Conservation (phyloP, 108 stramenopile genomes). For the Seminavis robusta region DNA sequence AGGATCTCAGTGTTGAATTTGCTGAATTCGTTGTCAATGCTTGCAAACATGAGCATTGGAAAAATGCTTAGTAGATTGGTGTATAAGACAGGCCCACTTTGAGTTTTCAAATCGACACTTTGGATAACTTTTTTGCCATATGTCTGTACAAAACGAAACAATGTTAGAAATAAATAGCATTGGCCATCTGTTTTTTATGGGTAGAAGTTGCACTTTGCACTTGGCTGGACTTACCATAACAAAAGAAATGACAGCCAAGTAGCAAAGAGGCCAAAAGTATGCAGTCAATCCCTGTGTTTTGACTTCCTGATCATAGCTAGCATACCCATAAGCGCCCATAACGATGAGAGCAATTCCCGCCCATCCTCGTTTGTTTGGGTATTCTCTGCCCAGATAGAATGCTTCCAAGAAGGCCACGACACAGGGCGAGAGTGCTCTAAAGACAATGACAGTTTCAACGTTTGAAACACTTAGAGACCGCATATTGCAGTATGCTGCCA, state of each 20-base stretch:
- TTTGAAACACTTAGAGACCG: slow-evolving; percentile 71
- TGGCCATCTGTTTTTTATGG: too few species aligned
- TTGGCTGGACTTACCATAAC: too few species aligned
- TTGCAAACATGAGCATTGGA: slow-evolving; percentile 77
- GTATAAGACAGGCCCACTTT: slow-evolving; percentile 85
- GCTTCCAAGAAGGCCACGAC: slow-evolving; percentile 80
- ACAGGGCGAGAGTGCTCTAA: slow-evolving; percentile 80
- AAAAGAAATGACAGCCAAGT: slow-evolving; percentile 69
- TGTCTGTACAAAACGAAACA: too few species aligned
- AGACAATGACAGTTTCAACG: slow-evolving; percentile 94
- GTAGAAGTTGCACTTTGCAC: too few species aligned
- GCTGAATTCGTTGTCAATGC: slow-evolving; percentile 57
- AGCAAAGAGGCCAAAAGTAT: slow-evolving; percentile 73
- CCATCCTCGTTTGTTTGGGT: slow-evolving; percentile 69
- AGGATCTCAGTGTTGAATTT: slow-evolving; percentile 35
- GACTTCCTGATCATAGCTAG: slow-evolving; percentile 65
- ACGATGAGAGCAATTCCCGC: slow-evolving; percentile 54
- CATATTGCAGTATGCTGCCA: slow-evolving; percentile 85
- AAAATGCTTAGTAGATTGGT: slow-evolving; percentile 80
- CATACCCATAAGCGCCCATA: slow-evolving; percentile 79
- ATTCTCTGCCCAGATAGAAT: slow-evolving; percentile 78
- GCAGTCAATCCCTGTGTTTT: slow-evolving; percentile 50
- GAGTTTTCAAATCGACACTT: slow-evolving; percentile 71
- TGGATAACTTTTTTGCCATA: slow-evolving; percentile 85
- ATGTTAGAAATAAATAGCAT: too few species aligned